phyloP scores from a whole-genome alignment of 371 early-diverging fungal species.

The Mucor velutinosus region DNA sequence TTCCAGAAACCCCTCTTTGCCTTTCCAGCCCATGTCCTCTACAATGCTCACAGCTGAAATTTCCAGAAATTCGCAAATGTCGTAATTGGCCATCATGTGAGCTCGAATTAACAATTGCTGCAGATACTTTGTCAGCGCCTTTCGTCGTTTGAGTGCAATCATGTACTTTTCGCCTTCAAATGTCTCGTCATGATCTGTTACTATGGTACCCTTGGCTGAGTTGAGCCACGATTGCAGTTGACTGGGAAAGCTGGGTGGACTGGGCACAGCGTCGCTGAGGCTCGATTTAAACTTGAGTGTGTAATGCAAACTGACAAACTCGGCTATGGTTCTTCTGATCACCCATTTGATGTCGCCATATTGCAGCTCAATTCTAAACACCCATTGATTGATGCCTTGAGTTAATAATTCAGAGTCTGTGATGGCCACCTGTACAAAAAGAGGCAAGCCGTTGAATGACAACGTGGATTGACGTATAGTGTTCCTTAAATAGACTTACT shows the following conservation, averaged over 20 bases:
- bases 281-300: conserved; percentile 53
- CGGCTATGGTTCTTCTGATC: conserved; percentile 65
- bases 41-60: conserved; percentile 75
- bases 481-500: conserved; percentile 24
- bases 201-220: conserved; percentile 33
- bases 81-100: conserved; percentile 65
- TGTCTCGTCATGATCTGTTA: conserved; percentile 16
- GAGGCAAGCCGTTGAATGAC: background rate
- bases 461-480: background rate
- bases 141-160: conserved; percentile 56
- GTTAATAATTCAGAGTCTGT: conserved; percentile 56
- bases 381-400: conserved; percentile 44
- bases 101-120: conserved; percentile 53
- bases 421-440: conserved; percentile 41
- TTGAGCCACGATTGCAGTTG: conserved; percentile 48
- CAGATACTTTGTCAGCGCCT: conserved; percentile 70
- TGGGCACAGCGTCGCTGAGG: conserved; percentile 31
- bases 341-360: conserved; percentile 86
- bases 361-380: conserved; percentile 75
- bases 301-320: conserved; percentile 71
- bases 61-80: conserved; percentile 81
- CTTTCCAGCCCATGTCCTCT: conserved; percentile 84
- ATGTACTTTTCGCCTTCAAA: conserved; percentile 31
- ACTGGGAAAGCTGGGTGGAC: conserved; percentile 47
- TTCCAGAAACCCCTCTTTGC: conserved; percentile 79